Percentiles rank a stretch among this genome's conserved stretches.
Conservation (phyloP, 2,329 filamentous ascomycete species). For the Stromatinia cepivora region DNA sequence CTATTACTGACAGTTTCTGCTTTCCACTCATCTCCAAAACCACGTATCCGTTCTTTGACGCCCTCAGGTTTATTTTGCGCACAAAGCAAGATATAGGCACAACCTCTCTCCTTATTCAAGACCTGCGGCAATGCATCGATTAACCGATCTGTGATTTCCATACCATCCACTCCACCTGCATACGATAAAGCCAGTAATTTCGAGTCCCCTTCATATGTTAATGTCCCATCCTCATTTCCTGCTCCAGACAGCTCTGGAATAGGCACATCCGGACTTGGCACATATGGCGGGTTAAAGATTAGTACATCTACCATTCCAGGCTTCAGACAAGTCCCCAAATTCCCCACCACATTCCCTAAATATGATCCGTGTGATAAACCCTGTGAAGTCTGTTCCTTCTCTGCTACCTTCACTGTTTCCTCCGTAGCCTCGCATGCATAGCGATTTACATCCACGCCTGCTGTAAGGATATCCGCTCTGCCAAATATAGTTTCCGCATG, state of each 20-base stretch:
- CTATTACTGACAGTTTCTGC: constrained; percentile 78
- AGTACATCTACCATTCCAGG: constrained; percentile 71
- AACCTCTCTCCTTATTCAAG: constrained; percentile 64
- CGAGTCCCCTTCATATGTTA: constrained; percentile 74
- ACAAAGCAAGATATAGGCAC: constrained; percentile 88
- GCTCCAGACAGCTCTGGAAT: constrained; percentile 56
- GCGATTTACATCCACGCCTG: constrained; percentile 81
- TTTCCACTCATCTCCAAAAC: constrained; percentile 64
- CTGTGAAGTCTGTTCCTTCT: constrained; percentile 42
- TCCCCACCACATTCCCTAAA: constrained; percentile 66
- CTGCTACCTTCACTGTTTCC: constrained; percentile 61
- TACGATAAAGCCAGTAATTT: constrained; percentile 83
- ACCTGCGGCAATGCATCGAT: constrained; percentile 66
- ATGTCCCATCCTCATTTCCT: constrained; percentile 35
- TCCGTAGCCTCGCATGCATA: constrained; percentile 77
- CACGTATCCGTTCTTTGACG: constrained; percentile 63
- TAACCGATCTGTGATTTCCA: constrained; percentile 87
- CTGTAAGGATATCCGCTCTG: constrained; percentile 64
- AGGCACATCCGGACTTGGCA: constrained; percentile 68
- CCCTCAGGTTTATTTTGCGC: constrained; percentile 82
- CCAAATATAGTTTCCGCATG: constrained; percentile 74
- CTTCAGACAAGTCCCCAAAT: constrained; percentile 65
- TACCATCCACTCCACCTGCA: constrained; percentile 84
- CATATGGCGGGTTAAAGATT: constrained; percentile 96
- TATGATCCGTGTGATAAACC: constrained; percentile 50